Conservation (phyloP, 108 stramenopile genomes). For the Phaeodactylum tricornutum region DNA sequence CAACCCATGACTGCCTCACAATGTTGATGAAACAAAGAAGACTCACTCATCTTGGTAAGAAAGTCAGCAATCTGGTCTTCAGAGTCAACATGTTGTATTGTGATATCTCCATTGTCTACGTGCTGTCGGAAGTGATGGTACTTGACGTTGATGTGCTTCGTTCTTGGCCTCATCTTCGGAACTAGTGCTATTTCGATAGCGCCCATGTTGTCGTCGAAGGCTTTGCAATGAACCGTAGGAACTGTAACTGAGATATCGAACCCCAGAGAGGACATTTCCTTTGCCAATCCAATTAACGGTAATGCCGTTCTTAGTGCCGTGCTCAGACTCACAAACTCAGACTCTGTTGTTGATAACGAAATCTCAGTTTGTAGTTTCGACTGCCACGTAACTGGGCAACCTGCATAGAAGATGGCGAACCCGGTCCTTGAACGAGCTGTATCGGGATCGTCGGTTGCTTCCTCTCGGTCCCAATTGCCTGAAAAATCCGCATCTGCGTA, state of each 20-base stretch:
- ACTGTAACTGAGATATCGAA: constrained; percentile 1
- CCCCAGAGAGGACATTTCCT: constrained; percentile 10
- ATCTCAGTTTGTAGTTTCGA: constrained; percentile 35
- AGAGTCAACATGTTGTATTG: background rate
- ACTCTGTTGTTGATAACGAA: constrained; percentile 35
- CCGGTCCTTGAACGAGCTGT: constrained; percentile 37
- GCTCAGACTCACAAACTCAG: constrained; percentile 33
- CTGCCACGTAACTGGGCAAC: constrained; percentile 7
- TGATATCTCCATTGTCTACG: constrained; percentile 2
- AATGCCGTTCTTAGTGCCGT: constrained; percentile 20
- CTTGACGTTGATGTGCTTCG: constrained; percentile 26
- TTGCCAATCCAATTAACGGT: constrained; percentile 14
- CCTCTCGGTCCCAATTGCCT: constrained; percentile 9
- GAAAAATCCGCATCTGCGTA: constrained; percentile 26
- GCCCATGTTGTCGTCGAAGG: constrained; percentile 24
- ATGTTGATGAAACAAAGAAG: no score
- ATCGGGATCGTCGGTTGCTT: constrained; percentile 18
- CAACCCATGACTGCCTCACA: no score
- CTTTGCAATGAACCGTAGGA: constrained; percentile 10
- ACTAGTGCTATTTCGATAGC: constrained; percentile 13
- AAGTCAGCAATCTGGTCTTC: constrained; percentile 1
- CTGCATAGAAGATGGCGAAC: constrained; percentile 17
- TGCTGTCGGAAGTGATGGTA: constrained; percentile 22
- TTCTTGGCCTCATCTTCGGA: constrained; percentile 16
- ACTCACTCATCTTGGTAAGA: no score